Conservation (phyloP, 768 basidiomycete genomes). For the button mushroom (Agaricus bisporus) region DNA sequence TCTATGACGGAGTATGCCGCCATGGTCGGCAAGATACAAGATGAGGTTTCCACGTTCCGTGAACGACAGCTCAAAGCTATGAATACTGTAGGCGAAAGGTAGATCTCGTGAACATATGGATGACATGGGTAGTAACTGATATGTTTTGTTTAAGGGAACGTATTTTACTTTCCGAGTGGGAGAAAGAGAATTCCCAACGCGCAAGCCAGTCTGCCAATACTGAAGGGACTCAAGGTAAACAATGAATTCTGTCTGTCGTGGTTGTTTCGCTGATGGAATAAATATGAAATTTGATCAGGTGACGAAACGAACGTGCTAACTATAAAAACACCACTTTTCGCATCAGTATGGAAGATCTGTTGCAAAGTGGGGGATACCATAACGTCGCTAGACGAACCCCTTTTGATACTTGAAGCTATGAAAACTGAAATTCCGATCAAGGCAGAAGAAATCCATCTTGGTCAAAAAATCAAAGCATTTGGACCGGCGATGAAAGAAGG, state of each 20-base stretch:
- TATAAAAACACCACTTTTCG: conserved; percentile 33
- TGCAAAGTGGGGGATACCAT: conserved; percentile 37
- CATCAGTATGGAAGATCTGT: conserved; percentile 46
- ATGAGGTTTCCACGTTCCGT: conserved; percentile 37
- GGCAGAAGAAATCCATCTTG: conserved; percentile 39
- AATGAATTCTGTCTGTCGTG: too few relatives aligned
- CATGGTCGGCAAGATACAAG: conserved; percentile 34
- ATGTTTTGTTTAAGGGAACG: conserved; percentile 30
- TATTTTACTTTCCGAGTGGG: conserved; percentile 2
- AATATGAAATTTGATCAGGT: neutral
- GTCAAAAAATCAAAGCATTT: conserved; percentile 32
- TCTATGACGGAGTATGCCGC: conserved; percentile 44
- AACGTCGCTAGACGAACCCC: conserved; percentile 30
- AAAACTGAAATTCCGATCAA: conserved; percentile 53
- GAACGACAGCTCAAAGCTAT: conserved; percentile 31
- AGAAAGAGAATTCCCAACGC: neutral
- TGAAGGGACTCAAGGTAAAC: neutral
- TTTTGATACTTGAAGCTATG: conserved; percentile 59
- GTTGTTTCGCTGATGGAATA: too few relatives aligned
- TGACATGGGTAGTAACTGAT: conserved; percentile 34
- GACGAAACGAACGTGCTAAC: neutral
- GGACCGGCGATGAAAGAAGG: conserved; percentile 38
- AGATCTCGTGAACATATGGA: conserved; percentile 16
- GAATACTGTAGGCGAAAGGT: conserved; percentile 35
- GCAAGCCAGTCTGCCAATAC: neutral